Conservation (phyloP, 2,329 filamentous ascomycete species). For the Ophiostoma novo-ulmi region DNA sequence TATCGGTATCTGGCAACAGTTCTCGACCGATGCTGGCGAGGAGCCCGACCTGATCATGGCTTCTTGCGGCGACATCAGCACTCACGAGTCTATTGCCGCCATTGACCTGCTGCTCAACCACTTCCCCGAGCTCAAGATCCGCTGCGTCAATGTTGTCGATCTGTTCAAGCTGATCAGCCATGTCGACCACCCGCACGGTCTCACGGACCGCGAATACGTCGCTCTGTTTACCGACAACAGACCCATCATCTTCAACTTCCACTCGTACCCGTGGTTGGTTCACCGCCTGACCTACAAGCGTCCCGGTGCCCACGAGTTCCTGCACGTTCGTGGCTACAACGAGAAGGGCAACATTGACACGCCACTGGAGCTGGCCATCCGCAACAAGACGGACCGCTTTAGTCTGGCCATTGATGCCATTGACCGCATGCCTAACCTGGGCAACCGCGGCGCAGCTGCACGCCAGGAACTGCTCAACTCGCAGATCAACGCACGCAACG, state of each 20-base stretch:
- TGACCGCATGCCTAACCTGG: constrained; percentile 58
- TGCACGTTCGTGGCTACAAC: constrained; percentile 72
- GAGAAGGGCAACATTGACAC: constrained; percentile 85
- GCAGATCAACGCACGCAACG: constrained; percentile 58
- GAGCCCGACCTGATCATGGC: constrained; percentile 75
- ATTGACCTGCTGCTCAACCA: constrained; percentile 67
- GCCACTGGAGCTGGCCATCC: constrained; percentile 70
- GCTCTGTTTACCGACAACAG: constrained; percentile 67
- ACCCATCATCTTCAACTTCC: constrained; percentile 78
- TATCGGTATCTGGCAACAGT: constrained; percentile 71
- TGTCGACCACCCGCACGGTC: constrained; percentile 66
- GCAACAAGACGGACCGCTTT: constrained; percentile 72
- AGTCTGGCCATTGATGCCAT: constrained; percentile 72
- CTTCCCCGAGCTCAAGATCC: constrained; percentile 67
- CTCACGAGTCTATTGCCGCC: constrained; percentile 68
- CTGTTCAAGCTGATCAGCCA: constrained; percentile 73
- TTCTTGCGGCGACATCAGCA: constrained; percentile 68
- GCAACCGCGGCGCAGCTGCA: constrained; percentile 58
- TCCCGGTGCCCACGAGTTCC: constrained; percentile 55
- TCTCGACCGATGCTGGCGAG: constrained; percentile 61
- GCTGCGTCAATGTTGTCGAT: constrained; percentile 75
- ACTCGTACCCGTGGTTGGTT: constrained; percentile 75
- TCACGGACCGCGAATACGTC: constrained; percentile 60
- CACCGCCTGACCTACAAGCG: constrained; percentile 73
- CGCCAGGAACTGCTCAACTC: constrained; percentile 60